These are phyloP conservation scores for Rostrohypoxylon terebratum DNA, from an alignment of 495 filamentous ascomycete genomes.

Conservation along the genomic window DNA sequence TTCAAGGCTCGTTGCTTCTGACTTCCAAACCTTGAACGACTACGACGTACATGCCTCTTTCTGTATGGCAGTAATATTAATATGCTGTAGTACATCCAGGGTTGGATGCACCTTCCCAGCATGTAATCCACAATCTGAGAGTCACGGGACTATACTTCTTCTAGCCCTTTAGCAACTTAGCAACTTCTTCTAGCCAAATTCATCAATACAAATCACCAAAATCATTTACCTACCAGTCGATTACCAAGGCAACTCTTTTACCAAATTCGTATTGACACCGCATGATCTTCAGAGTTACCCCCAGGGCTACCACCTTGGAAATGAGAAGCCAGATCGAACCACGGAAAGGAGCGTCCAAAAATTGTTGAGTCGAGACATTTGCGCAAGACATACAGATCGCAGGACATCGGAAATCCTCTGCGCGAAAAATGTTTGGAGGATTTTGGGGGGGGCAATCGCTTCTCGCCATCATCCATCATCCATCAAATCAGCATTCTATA, in stretches of 20 bases:
- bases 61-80: too few relatives aligned
- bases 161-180: neutral
- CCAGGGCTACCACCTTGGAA: neutral
- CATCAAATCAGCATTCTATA: neutral
- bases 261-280: constrained; percentile 2
- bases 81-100: neutral
- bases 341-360: neutral
- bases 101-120: neutral
- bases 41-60: neutral
- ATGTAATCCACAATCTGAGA: constrained; percentile 1
- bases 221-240: neutral
- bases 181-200: neutral
- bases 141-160: constrained; percentile 1
- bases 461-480: too few relatives aligned
- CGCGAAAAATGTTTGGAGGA: neutral
- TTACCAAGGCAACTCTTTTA: neutral
- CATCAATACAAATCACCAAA: too few relatives aligned
- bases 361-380: neutral
- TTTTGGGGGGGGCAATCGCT: too few relatives aligned
- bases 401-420: neutral
- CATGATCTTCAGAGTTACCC: neutral
- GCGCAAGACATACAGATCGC: neutral
- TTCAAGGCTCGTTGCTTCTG: constrained; percentile 1
- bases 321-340: neutral
- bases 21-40: too few relatives aligned